Conservation (phyloP, 2,329 filamentous ascomycete genomes). For the Verticillium klebahnii region DNA sequence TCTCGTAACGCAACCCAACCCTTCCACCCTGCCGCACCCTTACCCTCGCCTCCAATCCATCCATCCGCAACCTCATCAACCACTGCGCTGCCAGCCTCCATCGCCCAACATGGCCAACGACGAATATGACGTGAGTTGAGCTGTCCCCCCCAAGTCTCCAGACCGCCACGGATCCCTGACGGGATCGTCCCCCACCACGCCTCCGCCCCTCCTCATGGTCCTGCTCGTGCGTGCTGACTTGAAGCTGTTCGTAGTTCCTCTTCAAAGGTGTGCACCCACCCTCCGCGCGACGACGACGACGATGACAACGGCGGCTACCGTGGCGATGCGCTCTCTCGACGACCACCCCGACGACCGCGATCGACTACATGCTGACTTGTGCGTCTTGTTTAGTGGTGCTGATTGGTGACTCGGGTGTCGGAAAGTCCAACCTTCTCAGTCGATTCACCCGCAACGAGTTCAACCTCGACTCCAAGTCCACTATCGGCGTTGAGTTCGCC, state of each 20-base stretch:
- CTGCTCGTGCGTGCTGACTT: conserved; percentile 11
- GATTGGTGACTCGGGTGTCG: conserved; percentile 98
- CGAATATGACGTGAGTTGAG: conserved; percentile 92
- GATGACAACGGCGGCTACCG: background rate
- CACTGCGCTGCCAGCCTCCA: conserved; percentile 1
- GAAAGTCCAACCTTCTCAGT: conserved; percentile 99
- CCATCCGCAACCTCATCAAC: conserved; percentile 16
- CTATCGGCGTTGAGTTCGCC: conserved; percentile 98
- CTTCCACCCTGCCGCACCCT: background rate
- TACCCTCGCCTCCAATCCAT: conserved; percentile 10
- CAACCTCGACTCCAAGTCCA: conserved; percentile 99
- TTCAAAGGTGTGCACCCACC: conserved; percentile 76
- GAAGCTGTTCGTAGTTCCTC: conserved; percentile 65
- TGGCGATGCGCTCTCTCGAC: conserved; percentile 12
- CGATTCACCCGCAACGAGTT: conserved; percentile 99
- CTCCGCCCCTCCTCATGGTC: background rate
- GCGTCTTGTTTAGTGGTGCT: conserved; percentile 67
- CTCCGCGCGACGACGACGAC: conserved; percentile 17
- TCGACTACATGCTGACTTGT: conserved; percentile 20
- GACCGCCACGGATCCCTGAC: background rate
- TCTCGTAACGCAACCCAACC: background rate
- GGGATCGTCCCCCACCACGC: conserved; percentile 14
- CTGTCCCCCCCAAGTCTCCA: conserved; percentile 3
- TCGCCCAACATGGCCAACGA: conserved; percentile 87
- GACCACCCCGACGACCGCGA: background rate